phyloP scores from a whole-genome alignment of 352 stramenopile species.

The Plasmopara viticola region DNA sequence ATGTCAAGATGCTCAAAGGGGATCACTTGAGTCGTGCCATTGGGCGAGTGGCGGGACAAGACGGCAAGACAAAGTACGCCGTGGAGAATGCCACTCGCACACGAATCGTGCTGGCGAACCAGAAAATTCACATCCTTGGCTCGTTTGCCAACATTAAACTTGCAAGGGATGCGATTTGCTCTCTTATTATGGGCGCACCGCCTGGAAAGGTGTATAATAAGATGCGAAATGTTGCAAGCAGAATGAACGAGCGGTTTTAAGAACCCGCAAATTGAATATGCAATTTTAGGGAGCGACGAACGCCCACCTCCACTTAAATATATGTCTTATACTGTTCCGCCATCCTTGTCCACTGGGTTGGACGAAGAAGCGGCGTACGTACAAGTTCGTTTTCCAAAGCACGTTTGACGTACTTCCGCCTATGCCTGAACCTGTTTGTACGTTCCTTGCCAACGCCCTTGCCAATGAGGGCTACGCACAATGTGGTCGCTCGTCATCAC shows the following conservation, averaged over 20 bases:
- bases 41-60: slow-evolving; percentile 96
- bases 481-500: slow-evolving; percentile 20
- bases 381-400: not conserved
- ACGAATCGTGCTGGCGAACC: slow-evolving; percentile 97
- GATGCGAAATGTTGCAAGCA: slow-evolving; percentile 98
- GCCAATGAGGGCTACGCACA: slow-evolving; percentile 9
- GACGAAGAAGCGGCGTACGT: not conserved
- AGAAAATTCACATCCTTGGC: slow-evolving; percentile 98
- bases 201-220: slow-evolving; percentile 99
- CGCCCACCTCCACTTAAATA: slow-evolving; percentile 40
- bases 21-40: slow-evolving; percentile 99
- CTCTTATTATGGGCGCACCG: slow-evolving; percentile 93
- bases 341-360: not conserved
- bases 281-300: slow-evolving; percentile 10
- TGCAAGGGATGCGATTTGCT: slow-evolving; percentile 88
- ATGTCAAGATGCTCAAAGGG: slow-evolving; percentile 96
- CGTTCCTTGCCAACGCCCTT: not conserved
- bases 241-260: slow-evolving; percentile 97
- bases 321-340: slow-evolving; percentile 24
- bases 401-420: too few relatives aligned
- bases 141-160: slow-evolving; percentile 98
- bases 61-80: slow-evolving; percentile 98
- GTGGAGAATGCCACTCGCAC: slow-evolving; percentile 99
- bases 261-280: slow-evolving; percentile 1
- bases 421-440: too few relatives aligned